A percentile compares a stretch with the other conserved stretches of the same genome.
phyloP scores from a whole-genome alignment of 371 early-diverging fungal species.

The Rhizopus delemar region DNA sequence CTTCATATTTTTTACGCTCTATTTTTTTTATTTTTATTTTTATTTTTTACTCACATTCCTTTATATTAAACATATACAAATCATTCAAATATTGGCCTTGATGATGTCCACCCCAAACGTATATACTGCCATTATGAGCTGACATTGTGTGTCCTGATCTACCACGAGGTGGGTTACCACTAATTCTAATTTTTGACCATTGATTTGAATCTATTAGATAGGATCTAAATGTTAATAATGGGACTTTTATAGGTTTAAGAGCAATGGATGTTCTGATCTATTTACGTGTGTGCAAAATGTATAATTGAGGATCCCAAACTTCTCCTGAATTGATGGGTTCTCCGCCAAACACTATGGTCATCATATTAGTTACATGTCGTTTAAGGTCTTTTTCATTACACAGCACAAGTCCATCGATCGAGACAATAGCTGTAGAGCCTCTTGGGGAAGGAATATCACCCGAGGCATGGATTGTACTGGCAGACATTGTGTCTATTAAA shows the following conservation, averaged over 20 bases:
- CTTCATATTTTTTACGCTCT: background rate
- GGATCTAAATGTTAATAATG: background rate
- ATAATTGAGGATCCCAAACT: slow-evolving; percentile 30
- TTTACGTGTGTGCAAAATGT: slow-evolving; percentile 32
- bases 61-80: slow-evolving; percentile 61
- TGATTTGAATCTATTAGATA: slow-evolving; percentile 34
- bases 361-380: background rate
- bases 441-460: slow-evolving; percentile 38
- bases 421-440: slow-evolving; percentile 16
- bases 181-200: slow-evolving; percentile 51
- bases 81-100: slow-evolving; percentile 65
- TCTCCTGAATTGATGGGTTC: slow-evolving; percentile 24
- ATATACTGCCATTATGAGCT: slow-evolving; percentile 57
- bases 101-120: slow-evolving; percentile 63
- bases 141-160: slow-evolving; percentile 65
- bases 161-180: slow-evolving; percentile 54
- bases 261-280: background rate
- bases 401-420: slow-evolving; percentile 25
- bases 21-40: background rate
- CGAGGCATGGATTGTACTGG: slow-evolving; percentile 16
- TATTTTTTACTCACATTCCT: slow-evolving; percentile 38
- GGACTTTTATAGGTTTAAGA: too few species aligned
- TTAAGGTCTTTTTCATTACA: slow-evolving; percentile 18
- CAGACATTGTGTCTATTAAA: slow-evolving; percentile 21
- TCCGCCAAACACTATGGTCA: slow-evolving; percentile 29